Evolutionary conservation across 805 yeast genomes (phyloP).

Genomic region (Nakazawaea wyomingensis): DNA sequence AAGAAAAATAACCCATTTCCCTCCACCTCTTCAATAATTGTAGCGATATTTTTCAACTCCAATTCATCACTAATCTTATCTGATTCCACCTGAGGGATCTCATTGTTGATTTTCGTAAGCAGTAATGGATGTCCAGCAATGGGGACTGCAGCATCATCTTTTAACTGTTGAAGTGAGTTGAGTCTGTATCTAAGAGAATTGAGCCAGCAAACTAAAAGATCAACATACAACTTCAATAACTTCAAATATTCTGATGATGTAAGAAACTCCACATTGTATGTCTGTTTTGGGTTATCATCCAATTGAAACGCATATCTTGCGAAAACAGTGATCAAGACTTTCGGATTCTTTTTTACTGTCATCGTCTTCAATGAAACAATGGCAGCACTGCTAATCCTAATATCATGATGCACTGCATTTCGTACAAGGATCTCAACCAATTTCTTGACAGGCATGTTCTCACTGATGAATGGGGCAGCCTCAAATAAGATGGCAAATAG

Average conservation of each 20-base stretch:
- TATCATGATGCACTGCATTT: conserved; percentile 66
- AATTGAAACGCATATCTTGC: conserved; percentile 75
- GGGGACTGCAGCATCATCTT: conserved; percentile 17
- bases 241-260: conserved; percentile 57
- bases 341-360: conserved; percentile 66
- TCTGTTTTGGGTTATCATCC: conserved; percentile 60
- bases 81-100: conserved; percentile 29
- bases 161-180: conserved; percentile 18
- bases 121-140: conserved; percentile 11
- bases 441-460: conserved; percentile 41
- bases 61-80: conserved; percentile 44
- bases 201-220: conserved; percentile 78
- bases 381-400: conserved; percentile 59
- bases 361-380: conserved; percentile 57
- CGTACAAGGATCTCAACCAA: conserved; percentile 73
- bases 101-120: background rate
- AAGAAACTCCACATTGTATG: conserved; percentile 52
- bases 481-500: conserved; percentile 68
- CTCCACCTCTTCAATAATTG: conserved; percentile 90
- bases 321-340: conserved; percentile 64
- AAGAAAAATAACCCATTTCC: conserved; percentile 91
- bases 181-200: conserved; percentile 43
- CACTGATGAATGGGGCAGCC: conserved; percentile 56
- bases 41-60: conserved; percentile 73
- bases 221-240: conserved; percentile 67